Conservation (phyloP, 208 protist species). For the Wallacemonas rigidus region DNA sequence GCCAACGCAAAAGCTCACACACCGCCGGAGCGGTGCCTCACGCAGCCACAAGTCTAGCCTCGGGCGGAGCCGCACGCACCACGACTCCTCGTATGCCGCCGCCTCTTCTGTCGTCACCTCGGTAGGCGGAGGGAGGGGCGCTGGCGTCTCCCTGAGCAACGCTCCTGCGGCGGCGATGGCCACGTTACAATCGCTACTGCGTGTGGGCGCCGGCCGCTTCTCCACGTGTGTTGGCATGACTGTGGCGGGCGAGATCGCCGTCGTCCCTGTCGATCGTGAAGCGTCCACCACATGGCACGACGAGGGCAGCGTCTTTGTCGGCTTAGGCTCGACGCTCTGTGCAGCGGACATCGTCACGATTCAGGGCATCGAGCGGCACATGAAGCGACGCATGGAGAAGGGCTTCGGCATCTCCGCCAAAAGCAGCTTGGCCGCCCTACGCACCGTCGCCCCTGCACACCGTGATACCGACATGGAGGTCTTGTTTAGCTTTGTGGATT, state of each 20-base stretch:
- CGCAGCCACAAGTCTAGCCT: constrained; percentile 7
- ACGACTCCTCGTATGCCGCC: constrained; percentile 18
- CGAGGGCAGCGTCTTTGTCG: constrained; percentile 61
- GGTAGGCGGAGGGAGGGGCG: neutral
- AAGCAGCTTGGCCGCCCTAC: constrained; percentile 49
- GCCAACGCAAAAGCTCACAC: constrained; percentile 16
- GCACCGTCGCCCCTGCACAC: constrained; percentile 9
- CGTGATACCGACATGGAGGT: constrained; percentile 45
- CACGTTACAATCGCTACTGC: constrained; percentile 30
- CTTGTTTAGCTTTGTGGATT: constrained; percentile 57
- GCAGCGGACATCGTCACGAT: constrained; percentile 49
- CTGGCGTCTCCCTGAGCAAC: constrained; percentile 2
- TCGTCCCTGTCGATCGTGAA: constrained; percentile 55
- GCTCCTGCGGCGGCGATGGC: constrained; percentile 26
- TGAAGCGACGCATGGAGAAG: constrained; percentile 58
- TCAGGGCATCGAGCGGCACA: constrained; percentile 61
- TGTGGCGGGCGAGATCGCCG: constrained; percentile 54
- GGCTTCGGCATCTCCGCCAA: constrained; percentile 72
- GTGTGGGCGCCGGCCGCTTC: constrained; percentile 46
- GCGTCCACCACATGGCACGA: constrained; percentile 56
- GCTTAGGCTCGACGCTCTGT: constrained; percentile 59
- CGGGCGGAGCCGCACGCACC: neutral
- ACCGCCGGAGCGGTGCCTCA: neutral
- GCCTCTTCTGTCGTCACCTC: constrained; percentile 16
- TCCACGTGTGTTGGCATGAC: constrained; percentile 73